Conservation (phyloP, 2,329 filamentous ascomycete species). For the Penicillium sp. region DNA sequence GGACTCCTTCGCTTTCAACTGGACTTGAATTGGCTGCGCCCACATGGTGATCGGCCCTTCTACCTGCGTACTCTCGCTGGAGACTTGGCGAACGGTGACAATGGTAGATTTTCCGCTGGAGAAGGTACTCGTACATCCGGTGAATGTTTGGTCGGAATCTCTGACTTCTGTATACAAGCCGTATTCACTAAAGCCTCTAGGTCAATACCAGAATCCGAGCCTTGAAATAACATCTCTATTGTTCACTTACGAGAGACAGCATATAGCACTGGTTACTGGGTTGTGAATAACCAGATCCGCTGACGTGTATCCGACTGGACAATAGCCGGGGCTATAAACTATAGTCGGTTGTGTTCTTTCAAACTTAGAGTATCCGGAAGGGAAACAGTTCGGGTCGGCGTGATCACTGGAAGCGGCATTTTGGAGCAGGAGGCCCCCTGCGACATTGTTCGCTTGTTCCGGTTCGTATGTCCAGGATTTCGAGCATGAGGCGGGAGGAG, state of each 20-base stretch:
- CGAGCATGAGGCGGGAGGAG: conserved; percentile 4
- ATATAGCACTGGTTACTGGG: conserved; percentile 24
- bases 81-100: conserved; percentile 8
- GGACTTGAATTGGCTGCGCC: conserved; percentile 22
- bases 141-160: neutral
- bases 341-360: conserved; percentile 13
- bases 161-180: neutral
- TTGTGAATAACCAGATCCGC: conserved; percentile 17
- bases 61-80: conserved; percentile 14
- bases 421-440: conserved; percentile 1
- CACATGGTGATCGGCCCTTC: conserved; percentile 28
- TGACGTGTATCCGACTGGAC: conserved; percentile 26
- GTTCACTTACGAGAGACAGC: conserved; percentile 17
- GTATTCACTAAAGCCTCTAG: neutral
- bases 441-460: neutral
- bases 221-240: neutral
- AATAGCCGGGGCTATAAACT: conserved; percentile 26
- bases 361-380: conserved; percentile 4
- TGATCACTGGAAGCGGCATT: neutral
- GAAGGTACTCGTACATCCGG: conserved; percentile 1
- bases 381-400: conserved; percentile 6
- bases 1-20: neutral
- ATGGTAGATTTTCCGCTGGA: neutral
- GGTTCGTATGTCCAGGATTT: conserved; percentile 8
- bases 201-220: neutral